Evolutionary conservation across 2,329 filamentous ascomycete genomes (phyloP).

Genomic region (Pyrenophora seminiperda): DNA sequence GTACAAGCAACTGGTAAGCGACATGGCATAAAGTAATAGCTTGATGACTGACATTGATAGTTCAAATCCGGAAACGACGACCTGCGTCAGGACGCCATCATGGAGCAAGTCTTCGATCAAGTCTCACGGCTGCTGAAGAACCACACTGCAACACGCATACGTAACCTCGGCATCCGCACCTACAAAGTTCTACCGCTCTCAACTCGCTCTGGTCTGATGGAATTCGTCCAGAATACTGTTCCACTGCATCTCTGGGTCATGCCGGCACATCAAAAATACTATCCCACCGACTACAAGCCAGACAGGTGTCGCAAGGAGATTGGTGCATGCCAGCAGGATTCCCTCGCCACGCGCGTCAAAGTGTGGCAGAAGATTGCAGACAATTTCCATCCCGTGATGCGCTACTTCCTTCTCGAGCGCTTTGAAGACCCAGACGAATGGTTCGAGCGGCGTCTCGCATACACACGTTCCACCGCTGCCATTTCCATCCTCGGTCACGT

Average conservation of each 20-base stretch:
- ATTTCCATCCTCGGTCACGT: slow-evolving; percentile 95
- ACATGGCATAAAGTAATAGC: not conserved
- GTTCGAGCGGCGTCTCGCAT: slow-evolving; percentile 87
- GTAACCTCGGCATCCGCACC: slow-evolving; percentile 86
- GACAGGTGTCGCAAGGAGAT: slow-evolving; percentile 81
- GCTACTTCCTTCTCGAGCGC: slow-evolving; percentile 95
- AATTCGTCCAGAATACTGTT: slow-evolving; percentile 93
- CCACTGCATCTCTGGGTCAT: slow-evolving; percentile 91
- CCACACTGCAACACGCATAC: slow-evolving; percentile 84
- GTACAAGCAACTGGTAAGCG: slow-evolving; percentile 79
- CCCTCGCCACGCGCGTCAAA: slow-evolving; percentile 71
- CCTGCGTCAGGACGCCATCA: slow-evolving; percentile 93
- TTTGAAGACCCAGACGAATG: slow-evolving; percentile 95
- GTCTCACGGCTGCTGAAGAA: slow-evolving; percentile 88
- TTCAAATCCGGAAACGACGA: slow-evolving; percentile 97
- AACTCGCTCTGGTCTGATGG: slow-evolving; percentile 84
- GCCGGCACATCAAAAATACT: slow-evolving; percentile 85
- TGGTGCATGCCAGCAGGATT: slow-evolving; percentile 69
- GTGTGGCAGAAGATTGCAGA: slow-evolving; percentile 79
- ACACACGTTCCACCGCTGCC: slow-evolving; percentile 89
- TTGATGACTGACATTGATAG: slow-evolving; percentile 41
- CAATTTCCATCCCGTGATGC: slow-evolving; percentile 88
- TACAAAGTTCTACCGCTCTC: slow-evolving; percentile 96
- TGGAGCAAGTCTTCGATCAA: slow-evolving; percentile 99
- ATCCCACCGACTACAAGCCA: slow-evolving; percentile 80